Base-by-base conservation (phyloP, 2,329 filamentous ascomycete genomes). In the Zymoseptoria crescenta region DNA sequence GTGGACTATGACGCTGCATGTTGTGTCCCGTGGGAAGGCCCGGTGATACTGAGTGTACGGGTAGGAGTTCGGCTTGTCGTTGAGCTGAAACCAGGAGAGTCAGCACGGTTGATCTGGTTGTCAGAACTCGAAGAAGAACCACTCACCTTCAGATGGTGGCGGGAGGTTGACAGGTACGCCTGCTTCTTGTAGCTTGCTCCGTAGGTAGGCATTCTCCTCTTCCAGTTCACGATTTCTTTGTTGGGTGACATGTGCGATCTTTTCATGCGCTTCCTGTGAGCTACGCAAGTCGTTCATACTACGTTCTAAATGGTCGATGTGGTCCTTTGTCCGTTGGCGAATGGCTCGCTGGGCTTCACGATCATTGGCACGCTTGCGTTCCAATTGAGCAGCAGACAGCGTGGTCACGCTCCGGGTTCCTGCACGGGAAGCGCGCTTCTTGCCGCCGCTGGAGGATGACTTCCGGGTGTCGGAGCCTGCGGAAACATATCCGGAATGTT, bases 261-360 rank as follows among this genome's bases (percentile, higher is more conserved):
- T 79, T 59, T 75, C 74, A 60, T 70, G 75, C 57, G 70, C 71
- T 51, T 83, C 79, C 30, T 76, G 73, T 56, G 76, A 77, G 9
- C 76, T 71, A 54, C 75, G 78, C 53, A 84, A 73, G 52, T 83
- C 81, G 50, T 76, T 76, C 52, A 83, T 77, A 59, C 80, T 79
- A 54, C 76, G 73, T 65, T 84, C 81, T n/a, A 84, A 75, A 28
- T 73, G 74, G 62, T 84, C 81, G 61, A 83, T 83, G 68, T 83
- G 81, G 63, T 83, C 80, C 64, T 82, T 83, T 49, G 81, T 84
- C 61, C 82, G 73, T 67, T 83, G 80, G 29, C 82, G 79, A 64
- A 83, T 84, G 54, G 81, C 81, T 64, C 81, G 76, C 68, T 84
- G 82, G 56, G 82, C 81, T 70, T 84, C 82, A 62, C 82, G 76